Evolutionary conservation across 345 rosid genomes (phyloP).

Genomic region (Eucalyptus pauciflora): DNA sequence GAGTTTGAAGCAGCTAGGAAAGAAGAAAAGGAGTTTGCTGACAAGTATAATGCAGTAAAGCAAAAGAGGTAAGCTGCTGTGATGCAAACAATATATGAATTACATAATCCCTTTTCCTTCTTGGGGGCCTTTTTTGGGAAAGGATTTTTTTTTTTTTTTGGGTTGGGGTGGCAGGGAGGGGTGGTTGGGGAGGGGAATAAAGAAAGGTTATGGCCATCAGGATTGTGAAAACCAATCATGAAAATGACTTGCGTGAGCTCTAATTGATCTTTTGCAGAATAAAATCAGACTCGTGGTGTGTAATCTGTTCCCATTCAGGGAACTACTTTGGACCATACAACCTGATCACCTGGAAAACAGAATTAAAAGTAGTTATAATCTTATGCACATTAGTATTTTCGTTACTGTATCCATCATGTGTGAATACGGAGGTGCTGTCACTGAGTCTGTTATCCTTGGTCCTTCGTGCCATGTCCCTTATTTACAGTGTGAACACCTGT

Average conservation of each 20-base stretch:
- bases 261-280: background rate
- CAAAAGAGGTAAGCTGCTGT: conserved; percentile 53
- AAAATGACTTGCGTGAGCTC: background rate
- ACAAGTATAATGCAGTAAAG: conserved; percentile 64
- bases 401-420: background rate
- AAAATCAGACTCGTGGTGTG: background rate
- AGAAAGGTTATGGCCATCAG: background rate
- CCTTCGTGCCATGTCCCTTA: background rate
- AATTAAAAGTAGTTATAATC: background rate
- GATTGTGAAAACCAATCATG: background rate
- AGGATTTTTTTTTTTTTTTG: background rate
- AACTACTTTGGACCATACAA: background rate
- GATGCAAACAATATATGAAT: background rate
- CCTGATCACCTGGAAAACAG: background rate
- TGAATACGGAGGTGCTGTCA: background rate
- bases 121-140: background rate
- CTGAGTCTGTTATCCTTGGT: background rate
- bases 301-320: background rate
- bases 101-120: background rate
- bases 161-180: background rate
- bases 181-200: background rate
- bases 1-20: conserved; percentile 84
- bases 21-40: conserved; percentile 80
- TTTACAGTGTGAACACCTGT: background rate
- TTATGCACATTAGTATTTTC: background rate